phyloP scores from a whole-genome alignment of 495 filamentous ascomycete genomes.

The Tuber melanosporum region DNA sequence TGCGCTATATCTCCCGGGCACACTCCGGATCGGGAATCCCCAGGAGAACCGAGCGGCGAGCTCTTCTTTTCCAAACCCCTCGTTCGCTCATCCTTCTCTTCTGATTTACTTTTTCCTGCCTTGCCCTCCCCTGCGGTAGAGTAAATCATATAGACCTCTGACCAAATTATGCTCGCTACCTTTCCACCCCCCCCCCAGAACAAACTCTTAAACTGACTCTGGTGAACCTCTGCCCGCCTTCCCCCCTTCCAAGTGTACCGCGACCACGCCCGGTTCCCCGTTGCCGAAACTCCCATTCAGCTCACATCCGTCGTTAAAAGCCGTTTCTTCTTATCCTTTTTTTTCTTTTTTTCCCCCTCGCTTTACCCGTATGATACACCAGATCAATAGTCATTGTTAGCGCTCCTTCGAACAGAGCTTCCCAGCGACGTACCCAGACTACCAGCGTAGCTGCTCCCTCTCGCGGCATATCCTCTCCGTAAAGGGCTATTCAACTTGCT shows the following conservation, averaged over 20 bases:
- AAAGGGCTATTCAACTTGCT: constrained; percentile 40
- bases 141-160: neutral
- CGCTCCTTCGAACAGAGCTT: constrained; percentile 10
- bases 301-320: neutral
- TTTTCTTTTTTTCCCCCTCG: neutral
- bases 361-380: neutral
- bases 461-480: constrained; percentile 21
- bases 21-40: neutral
- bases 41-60: neutral
- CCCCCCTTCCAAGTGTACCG: neutral
- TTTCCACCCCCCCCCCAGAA: neutral
- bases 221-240: neutral
- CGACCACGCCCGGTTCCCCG: neutral
- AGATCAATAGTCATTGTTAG: neutral
- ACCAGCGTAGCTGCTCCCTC: constrained; percentile 27
- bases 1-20: neutral
- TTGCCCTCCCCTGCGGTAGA: neutral
- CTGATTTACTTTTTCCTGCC: neutral
- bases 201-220: neutral
- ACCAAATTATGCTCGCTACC: neutral
- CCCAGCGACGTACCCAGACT: constrained; percentile 27
- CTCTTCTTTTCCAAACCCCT: neutral
- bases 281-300: neutral
- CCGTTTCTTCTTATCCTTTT: neutral
- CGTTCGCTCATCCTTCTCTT: neutral